Evolutionary conservation across 2,329 filamentous ascomycete species (phyloP).

Genomic region (Pseudogymnoascus sp.): DNA sequence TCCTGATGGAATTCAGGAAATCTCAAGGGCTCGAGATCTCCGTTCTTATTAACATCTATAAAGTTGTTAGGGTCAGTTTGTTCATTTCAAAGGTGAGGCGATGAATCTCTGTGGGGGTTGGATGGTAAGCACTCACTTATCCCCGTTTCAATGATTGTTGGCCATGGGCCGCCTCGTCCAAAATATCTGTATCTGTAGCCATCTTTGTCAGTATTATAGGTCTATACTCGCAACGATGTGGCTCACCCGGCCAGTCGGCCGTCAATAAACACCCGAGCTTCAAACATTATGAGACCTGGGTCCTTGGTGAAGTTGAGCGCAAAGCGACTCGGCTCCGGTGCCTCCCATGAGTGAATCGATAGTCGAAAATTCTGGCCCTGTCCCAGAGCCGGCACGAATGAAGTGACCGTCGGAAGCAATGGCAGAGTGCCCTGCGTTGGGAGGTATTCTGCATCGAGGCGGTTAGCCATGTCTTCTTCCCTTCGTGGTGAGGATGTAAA

Average conservation of each 20-base stretch:
- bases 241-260: conserved; percentile 57
- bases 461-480: conserved; percentile 14
- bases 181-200: conserved; percentile 53
- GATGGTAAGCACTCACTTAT: conserved; percentile 37
- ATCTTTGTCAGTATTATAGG: conserved; percentile 18
- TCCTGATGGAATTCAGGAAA: conserved; percentile 70
- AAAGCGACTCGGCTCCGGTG: conserved; percentile 52
- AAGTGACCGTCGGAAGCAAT: conserved; percentile 60
- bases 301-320: conserved; percentile 51
- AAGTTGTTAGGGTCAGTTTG: background rate
- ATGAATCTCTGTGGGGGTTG: background rate
- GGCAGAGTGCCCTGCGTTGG: conserved; percentile 37
- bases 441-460: conserved; percentile 15
- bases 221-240: conserved; percentile 21
- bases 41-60: conserved; percentile 32
- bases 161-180: conserved; percentile 44
- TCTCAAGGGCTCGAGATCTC: conserved; percentile 53
- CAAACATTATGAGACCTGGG: conserved; percentile 52
- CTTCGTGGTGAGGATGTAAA: conserved; percentile 13
- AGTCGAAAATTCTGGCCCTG: conserved; percentile 58
- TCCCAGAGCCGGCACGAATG: conserved; percentile 62
- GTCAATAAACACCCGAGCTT: conserved; percentile 64
- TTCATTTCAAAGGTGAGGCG: background rate
- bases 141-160: conserved; percentile 37
- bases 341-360: conserved; percentile 69